A percentile compares a stretch with the other conserved stretches of the same genome.
Conservation (phyloP, 805 yeast species). For the Ogataea saltuana region DNA sequence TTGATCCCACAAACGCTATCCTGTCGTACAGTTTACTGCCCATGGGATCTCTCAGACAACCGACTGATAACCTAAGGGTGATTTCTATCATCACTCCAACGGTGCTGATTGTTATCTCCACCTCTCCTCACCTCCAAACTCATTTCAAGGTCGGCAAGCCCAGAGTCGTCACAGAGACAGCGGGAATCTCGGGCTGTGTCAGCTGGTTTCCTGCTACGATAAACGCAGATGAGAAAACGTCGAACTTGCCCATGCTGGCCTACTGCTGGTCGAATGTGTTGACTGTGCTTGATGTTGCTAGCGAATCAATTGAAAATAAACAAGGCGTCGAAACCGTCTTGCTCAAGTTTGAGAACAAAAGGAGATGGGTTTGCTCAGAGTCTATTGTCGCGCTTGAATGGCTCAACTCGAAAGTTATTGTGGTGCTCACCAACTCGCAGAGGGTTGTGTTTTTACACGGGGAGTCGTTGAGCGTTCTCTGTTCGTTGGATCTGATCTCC, state of each 20-base stretch:
- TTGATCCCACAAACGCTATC: conserved; percentile 27
- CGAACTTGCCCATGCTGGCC: conserved; percentile 51
- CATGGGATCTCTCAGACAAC: conserved; percentile 53
- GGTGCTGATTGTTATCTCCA: conserved; percentile 53
- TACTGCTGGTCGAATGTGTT: conserved; percentile 68
- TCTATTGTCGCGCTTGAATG: conserved; percentile 57
- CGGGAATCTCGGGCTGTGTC: conserved; percentile 46
- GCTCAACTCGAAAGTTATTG: conserved; percentile 45
- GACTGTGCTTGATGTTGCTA: conserved; percentile 52
- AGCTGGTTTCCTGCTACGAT: conserved; percentile 64
- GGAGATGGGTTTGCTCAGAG: conserved; percentile 48
- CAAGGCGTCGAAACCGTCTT: conserved; percentile 26
- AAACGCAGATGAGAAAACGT: conserved; percentile 26
- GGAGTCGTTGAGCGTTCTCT: conserved; percentile 38
- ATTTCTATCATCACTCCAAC: conserved; percentile 59
- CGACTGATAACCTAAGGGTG: conserved; percentile 58
- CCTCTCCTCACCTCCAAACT: conserved; percentile 50
- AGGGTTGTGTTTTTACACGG: conserved; percentile 45
- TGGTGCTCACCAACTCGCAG: conserved; percentile 47
- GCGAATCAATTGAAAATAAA: conserved; percentile 33
- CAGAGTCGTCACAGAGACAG: conserved; percentile 32
- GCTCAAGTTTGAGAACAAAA: conserved; percentile 41
- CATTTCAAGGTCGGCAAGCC: conserved; percentile 57
- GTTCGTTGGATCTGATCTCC: conserved; percentile 39
- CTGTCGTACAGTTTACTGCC: conserved; percentile 56